These are phyloP conservation scores for Hyphopichia fennica DNA, from an alignment of 1,139 yeast species.

Conservation along the genomic window DNA sequence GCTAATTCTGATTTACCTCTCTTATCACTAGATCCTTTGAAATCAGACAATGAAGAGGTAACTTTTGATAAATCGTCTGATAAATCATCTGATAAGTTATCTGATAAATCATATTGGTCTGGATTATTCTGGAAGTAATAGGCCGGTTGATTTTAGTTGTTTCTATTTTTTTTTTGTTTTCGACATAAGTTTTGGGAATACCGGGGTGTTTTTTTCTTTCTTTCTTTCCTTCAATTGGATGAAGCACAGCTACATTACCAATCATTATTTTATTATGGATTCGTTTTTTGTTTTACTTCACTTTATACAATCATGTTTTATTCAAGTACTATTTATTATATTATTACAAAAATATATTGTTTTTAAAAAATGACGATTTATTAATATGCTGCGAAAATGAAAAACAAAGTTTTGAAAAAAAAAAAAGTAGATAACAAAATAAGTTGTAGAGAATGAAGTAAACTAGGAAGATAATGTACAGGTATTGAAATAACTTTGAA, in stretches of 20 bases:
- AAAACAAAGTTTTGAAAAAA: background rate
- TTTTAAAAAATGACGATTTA: background rate
- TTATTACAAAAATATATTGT: no score
- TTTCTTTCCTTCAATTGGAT: background rate
- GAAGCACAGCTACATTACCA: background rate
- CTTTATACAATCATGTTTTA: background rate
- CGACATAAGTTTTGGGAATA: no score
- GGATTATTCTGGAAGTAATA: conserved; percentile 1
- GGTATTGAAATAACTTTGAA: background rate
- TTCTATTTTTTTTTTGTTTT: no score
- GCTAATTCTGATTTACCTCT: background rate
- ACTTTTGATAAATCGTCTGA: background rate
- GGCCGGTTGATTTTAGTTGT: background rate
- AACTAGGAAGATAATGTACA: background rate
- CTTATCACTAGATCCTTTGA: background rate
- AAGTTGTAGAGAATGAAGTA: background rate
- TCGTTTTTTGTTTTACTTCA: background rate
- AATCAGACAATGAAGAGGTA: background rate
- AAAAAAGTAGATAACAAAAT: background rate
- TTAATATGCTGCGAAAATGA: background rate
- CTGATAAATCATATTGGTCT: background rate
- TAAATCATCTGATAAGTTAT: no score
- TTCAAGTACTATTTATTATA: background rate
- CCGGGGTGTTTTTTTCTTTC: no score
- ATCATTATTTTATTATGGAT: no score